Percentiles rank a stretch among this genome's conserved stretches.
Evolutionary conservation across 495 filamentous ascomycete genomes (phyloP).

Genomic region (Aspergillus asperescens): DNA sequence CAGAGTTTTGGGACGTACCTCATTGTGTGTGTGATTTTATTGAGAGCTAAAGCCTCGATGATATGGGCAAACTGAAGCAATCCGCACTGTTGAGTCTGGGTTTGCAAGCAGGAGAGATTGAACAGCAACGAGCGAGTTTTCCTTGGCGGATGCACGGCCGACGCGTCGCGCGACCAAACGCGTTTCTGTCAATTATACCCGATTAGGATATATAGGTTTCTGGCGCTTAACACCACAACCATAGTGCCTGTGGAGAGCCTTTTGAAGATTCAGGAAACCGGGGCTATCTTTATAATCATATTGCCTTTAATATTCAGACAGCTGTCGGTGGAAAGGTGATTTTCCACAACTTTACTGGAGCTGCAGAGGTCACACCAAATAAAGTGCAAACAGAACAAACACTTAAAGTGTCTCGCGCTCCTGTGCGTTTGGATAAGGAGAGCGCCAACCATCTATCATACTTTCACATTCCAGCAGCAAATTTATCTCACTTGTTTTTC

Average conservation of each 20-base stretch:
- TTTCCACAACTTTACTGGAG: too few species aligned
- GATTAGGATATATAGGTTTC: constrained; percentile 19
- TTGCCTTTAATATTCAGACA: too few species aligned
- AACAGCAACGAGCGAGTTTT: constrained; percentile 16
- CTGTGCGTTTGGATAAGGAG: constrained; percentile 4
- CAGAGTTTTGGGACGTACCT: constrained; percentile 24
- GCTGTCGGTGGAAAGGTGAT: too few species aligned
- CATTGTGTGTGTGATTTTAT: constrained; percentile 28
- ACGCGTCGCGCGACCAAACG: constrained; percentile 28
- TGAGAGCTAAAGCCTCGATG: background rate
- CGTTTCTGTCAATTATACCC: constrained; percentile 36
- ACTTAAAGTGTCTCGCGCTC: constrained; percentile 16
- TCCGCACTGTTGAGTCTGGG: constrained; percentile 12
- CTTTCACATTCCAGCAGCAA: background rate
- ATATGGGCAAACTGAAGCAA: constrained; percentile 9
- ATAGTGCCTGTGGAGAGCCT: too few species aligned
- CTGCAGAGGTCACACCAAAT: background rate
- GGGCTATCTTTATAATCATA: too few species aligned
- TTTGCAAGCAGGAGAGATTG: constrained; percentile 21
- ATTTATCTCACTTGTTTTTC: background rate
- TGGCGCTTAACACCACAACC: too few species aligned
- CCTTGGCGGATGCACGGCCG: constrained; percentile 18
- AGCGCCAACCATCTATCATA: background rate
- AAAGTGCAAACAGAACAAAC: constrained; percentile 22
- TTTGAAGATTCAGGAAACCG: background rate